Percentiles rank a stretch among this genome's conserved stretches.
Conservation (phyloP, 2,329 filamentous ascomycete genomes). For the Colletotrichum destructivum region DNA sequence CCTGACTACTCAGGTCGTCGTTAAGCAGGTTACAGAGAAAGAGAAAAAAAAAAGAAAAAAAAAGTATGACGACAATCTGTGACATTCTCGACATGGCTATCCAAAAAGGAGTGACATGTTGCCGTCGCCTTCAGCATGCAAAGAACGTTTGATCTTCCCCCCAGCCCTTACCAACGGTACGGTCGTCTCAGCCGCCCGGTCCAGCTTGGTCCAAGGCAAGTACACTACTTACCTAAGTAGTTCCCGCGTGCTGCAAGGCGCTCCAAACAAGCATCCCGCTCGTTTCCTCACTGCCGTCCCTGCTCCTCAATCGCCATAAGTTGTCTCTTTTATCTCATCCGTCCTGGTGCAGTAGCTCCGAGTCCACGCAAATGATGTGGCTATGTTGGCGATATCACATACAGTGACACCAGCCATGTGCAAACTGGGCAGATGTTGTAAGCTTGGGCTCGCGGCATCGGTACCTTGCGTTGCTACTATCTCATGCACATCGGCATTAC, state of each 20-base stretch:
- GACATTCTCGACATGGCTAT: no score
- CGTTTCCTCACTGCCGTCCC: conserved; percentile 12
- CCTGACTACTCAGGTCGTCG: no score
- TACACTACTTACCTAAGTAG: neutral
- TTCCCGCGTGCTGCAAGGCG: neutral
- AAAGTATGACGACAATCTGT: neutral
- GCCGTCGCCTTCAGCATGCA: conserved; percentile 5
- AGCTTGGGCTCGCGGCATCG: conserved; percentile 2
- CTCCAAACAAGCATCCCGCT: conserved; percentile 16
- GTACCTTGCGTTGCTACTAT: conserved; percentile 19
- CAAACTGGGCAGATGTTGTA: conserved; percentile 1
- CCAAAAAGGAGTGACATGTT: neutral
- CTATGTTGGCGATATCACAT: neutral
- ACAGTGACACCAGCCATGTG: conserved; percentile 17
- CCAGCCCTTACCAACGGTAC: conserved; percentile 4
- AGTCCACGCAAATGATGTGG: neutral
- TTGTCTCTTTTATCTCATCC: conserved; percentile 21
- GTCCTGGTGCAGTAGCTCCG: conserved; percentile 1
- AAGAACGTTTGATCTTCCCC: conserved; percentile 32
- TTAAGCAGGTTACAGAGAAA: no score
- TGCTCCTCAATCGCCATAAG: conserved; percentile 16
- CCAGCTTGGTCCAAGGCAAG: neutral
- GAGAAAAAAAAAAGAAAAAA: neutral
- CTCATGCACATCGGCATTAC: neutral
- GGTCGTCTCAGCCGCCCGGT: neutral